Base-by-base conservation (phyloP, 2,329 filamentous ascomycete genomes). In the Aureobasidium sp. region DNA sequence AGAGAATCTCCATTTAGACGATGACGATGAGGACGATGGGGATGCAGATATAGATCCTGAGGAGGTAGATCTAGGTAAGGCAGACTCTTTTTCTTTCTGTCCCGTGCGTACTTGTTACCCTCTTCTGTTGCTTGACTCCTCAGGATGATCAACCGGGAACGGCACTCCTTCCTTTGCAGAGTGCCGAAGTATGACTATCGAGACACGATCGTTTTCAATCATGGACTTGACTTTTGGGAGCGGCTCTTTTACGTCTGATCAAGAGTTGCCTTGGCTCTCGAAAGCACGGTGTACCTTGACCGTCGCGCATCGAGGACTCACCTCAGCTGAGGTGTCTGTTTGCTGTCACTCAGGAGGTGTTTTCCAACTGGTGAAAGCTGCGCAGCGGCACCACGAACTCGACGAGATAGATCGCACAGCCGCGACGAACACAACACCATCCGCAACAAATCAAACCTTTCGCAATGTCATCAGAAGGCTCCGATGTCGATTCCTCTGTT, bases 1-100 rank as follows among this genome's bases (percentile, higher is more conserved):
- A 45, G 53, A 57, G 15, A 45, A 40, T 11, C 19, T 35, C 1
- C 40, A 57, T 35, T 19, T 46, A 31, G 55, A 38, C 7, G 55
- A 58, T 38, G 42, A 46, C 11, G 42, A 57, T 13, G 42, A 49
- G 11, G 55, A 58, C 4, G 55, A 49, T 17, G 55, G n/a, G 13
- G 55, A 49, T 37, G 53, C 13, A 7, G 53, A 57, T 37, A 15
- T 57, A 25, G 51, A 55, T 55, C 17, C 37, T 33, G 53, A 57
- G 29, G 54, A 57, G 11, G 31, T 11, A 21, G 55, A 58, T 15
- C 15, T 29, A 58, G 55, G 55, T 58, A 49, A 58, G 55, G n/a
- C 21, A n/a, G 9, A 42, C 7, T 25, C 19, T 35, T 35, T 23
- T 57, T 29, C 42, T 38, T 49, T n/a, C 17, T 1, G 23, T 19